Conservation (phyloP, 208 protist genomes). For the Hexamita inflata region DNA sequence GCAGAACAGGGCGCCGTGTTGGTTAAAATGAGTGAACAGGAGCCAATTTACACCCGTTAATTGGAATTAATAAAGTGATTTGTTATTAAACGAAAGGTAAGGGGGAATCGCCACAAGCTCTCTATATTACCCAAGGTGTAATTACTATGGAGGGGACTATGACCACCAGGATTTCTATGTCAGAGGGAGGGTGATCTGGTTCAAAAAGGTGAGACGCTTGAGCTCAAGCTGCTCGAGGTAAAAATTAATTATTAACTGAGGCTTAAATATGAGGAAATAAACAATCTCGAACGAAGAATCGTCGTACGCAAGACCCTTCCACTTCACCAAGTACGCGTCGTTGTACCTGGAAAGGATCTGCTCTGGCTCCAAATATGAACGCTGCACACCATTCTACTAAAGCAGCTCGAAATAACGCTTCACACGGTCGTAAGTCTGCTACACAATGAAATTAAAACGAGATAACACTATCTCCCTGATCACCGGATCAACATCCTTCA, state of each 20-base stretch:
- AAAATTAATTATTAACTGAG: too few species aligned
- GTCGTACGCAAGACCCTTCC: background rate
- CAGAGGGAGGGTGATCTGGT: background rate
- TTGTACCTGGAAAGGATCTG: background rate
- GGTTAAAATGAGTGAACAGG: background rate
- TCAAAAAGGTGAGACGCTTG: background rate
- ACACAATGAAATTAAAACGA: too few species aligned
- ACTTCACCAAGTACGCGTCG: background rate
- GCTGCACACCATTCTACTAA: background rate
- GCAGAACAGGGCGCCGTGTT: background rate
- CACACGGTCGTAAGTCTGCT: too few species aligned
- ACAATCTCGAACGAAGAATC: background rate
- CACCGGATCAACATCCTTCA: too few species aligned
- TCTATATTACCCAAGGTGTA: background rate
- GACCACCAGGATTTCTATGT: background rate
- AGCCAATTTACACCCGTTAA: background rate
- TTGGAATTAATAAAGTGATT: background rate
- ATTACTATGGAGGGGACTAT: background rate
- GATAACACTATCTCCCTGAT: too few species aligned
- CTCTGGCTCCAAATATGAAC: background rate
- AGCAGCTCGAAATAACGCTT: background rate
- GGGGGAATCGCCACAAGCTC: background rate
- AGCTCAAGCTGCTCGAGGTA: background rate
- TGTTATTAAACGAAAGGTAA: background rate
- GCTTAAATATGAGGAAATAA: background rate